Base-by-base conservation (phyloP, 2,329 filamentous ascomycete species). In the Xenoacremonium recifei region DNA sequence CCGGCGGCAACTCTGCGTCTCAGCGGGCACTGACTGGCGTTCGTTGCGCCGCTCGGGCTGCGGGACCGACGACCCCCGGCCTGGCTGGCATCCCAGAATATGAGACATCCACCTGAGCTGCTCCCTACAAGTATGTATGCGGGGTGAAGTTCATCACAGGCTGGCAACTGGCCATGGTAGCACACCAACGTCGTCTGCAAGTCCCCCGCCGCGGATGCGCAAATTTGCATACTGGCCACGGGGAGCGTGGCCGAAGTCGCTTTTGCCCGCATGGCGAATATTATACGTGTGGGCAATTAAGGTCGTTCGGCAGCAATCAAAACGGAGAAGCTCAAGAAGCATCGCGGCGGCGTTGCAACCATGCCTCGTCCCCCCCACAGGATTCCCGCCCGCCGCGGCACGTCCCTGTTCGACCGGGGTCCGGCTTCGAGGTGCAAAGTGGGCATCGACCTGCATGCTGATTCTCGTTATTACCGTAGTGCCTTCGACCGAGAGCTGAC, bases 91-190 rank as follows among this genome's bases (percentile, higher is more conserved):
- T n/a, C 29, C 7, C n/a, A 10, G 12, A 27, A 37, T 23, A 33
- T 50, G 39, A 48, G 42, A 42, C 42, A 50, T 29, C 27, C 35
- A 41, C 44, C 40, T 45, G 42, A 42, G 45, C 32, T 33, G 32
- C 25, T 38, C 25, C 15, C 35, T 21, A n/a, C n/a, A n/a, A n/a
- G n/a, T n/a, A n/a, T n/a, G n/a, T 15, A 47, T 49, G 46, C 44
- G 41, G 39, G 44, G 37, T 51, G 39, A 42, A 37, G 35, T 25
- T 45, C 15, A 39, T 31, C 21, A 38, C 41, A 44, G n/a, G 13
- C 21, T 39, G 43, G 37, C 31, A 37, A 32, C 17, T 11, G 6
- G n/a, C n/a, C 6, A 31, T 6, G n/a, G 29, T 27, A 13, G 21
- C 33, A 36, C 33, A 21, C 36, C 38, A 16, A 33, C 25, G 16